A percentile compares a stretch with the other conserved stretches of the same genome.
Evolutionary conservation across 768 basidiomycete species (phyloP).

Genomic region (Rhizopogon rudus): DNA sequence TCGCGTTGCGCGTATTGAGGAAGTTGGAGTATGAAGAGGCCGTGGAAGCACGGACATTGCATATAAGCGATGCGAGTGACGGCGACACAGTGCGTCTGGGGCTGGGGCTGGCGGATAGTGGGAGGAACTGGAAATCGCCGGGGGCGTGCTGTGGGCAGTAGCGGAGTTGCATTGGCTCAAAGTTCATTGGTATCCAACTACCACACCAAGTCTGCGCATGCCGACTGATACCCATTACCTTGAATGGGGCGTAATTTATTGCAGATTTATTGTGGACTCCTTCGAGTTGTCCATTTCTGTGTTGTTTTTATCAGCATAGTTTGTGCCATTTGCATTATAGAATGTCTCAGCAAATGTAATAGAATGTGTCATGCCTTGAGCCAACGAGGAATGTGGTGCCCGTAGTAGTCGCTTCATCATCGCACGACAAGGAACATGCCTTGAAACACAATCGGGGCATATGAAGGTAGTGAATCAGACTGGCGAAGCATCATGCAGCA

Average conservation of each 20-base stretch:
- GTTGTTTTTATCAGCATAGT: no score
- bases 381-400: no score
- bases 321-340: no score
- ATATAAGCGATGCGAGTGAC: slow-evolving; percentile 31
- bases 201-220: neutral
- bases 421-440: no score
- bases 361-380: no score
- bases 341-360: no score
- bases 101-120: slow-evolving; percentile 20
- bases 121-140: slow-evolving; percentile 2
- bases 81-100: slow-evolving; percentile 34
- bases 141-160: slow-evolving; percentile 17
- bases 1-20: slow-evolving; percentile 56
- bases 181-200: neutral
- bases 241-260: neutral
- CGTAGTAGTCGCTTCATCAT: no score
- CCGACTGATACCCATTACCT: neutral
- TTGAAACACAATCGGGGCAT: no score
- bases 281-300: neutral
- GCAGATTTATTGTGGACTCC: neutral
- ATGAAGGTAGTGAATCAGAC: neutral
- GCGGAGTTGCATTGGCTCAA: neutral
- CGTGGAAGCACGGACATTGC: slow-evolving; percentile 40
- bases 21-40: slow-evolving; percentile 67
- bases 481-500: neutral